A percentile compares a stretch with the other conserved stretches of the same genome.
phyloP scores from a whole-genome alignment of 176 grass and related monocot species.

The Echinochloa phyllopogon region DNA sequence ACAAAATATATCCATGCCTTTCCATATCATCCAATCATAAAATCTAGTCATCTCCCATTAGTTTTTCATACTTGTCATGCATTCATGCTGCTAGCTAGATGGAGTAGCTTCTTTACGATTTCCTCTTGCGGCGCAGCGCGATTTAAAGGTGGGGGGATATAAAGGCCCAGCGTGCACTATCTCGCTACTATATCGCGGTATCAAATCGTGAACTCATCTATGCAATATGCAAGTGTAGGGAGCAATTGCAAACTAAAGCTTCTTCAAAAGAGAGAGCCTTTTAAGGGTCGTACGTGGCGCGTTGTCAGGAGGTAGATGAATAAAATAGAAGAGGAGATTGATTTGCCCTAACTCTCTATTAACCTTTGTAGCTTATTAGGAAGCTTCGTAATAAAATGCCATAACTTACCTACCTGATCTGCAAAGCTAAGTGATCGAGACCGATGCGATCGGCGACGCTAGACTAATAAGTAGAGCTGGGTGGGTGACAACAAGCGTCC shows the following conservation, averaged over 20 bases:
- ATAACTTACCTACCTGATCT: constrained; percentile 1
- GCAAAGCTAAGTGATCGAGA: constrained; percentile 7
- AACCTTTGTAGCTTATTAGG: constrained; percentile 8
- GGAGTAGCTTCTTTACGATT: not conserved
- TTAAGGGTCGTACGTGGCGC: not conserved
- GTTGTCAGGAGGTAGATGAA: constrained; percentile 22
- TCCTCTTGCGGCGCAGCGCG: not conserved
- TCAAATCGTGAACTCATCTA: not conserved
- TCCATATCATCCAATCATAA: constrained; percentile 49
- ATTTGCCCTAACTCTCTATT: not conserved
- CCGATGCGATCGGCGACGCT: not conserved
- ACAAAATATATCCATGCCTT: constrained; percentile 30
- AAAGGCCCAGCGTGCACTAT: constrained; percentile 33
- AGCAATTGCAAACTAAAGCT: not conserved
- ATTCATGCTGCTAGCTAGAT: not conserved
- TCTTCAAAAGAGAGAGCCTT: not conserved
- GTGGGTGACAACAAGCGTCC: not conserved
- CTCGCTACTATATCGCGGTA: not conserved
- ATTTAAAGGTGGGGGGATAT: not conserved
- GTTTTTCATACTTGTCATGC: not conserved
- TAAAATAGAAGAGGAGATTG: constrained; percentile 19
- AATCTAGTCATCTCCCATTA: constrained; percentile 50
- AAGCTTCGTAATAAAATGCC: constrained; percentile 41
- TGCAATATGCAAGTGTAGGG: not conserved
- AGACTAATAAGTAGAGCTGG: not conserved